Base-by-base conservation (phyloP, 2,329 filamentous ascomycete species). In the Xylariaceae sp. region DNA sequence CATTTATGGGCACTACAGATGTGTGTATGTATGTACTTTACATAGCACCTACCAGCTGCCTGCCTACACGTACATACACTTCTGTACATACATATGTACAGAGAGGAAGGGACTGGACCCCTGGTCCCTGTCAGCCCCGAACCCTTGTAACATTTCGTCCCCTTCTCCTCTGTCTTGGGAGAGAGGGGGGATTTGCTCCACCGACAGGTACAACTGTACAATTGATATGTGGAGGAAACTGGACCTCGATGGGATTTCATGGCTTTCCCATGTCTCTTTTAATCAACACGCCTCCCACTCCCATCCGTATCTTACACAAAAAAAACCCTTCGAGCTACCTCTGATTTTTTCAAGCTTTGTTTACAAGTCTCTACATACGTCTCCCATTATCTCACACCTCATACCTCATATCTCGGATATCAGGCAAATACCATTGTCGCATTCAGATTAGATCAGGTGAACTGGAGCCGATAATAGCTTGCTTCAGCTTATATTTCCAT, bases 251-350 rank as follows among this genome's bases (percentile, higher is more conserved):
- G 67, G 68, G 68, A 69, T 69, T 53, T 68, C 61, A 60, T 67
- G 57, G 62, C 63, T 70, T 70, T 70, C 68, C 68, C 68, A 70
- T 70, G 60, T 67, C 67, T 61, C 62, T 58, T 61, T 65, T 65
- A 65, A 62, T 63, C 64, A 65, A 68, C 64, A 57, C 61, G 54
- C 46, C 62, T 62, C 61, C 63, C 60, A 57, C 62, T 62, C 61
- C 63, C 60, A 57, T 64, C 60, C 14, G 44, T 59, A 61, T 62
- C 63, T 62, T 51, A 46, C 56, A 60, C 48, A 49, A 37, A 50
- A 59, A n/a, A 57, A 56, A 29, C 48, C 52, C 46, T 46, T 59
- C 49, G 46, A 42, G 49, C 58, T 58, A 48, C 47, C 56, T 42
- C 52, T 37, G 32, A 37, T 49, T 56, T 50, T 48, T 48, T 40